Evolutionary conservation across 2,329 filamentous ascomycete species (phyloP).

Genomic region (Aureobasidium sp.): DNA sequence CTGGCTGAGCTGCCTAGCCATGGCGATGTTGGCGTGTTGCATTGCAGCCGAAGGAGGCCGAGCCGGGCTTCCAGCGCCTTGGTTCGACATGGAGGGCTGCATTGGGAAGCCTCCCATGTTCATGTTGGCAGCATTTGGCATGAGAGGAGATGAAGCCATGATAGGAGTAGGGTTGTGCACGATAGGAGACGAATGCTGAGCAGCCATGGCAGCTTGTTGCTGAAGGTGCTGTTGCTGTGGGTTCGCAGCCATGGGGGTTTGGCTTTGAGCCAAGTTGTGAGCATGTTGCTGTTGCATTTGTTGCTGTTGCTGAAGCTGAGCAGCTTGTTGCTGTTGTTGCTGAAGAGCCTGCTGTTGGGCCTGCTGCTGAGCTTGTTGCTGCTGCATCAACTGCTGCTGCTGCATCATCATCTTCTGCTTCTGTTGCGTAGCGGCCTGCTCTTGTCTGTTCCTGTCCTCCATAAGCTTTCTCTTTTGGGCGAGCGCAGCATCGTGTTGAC

Average conservation of each 20-base stretch:
- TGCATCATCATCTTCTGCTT: conserved; percentile 38
- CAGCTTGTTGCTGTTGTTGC: conserved; percentile 35
- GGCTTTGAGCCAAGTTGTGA: conserved; percentile 17
- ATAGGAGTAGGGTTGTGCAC: conserved; percentile 41
- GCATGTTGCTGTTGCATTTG: conserved; percentile 34
- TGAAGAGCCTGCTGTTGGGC: conserved; percentile 31
- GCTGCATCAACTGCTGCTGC: conserved; percentile 30
- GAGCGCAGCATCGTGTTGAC: conserved; percentile 30
- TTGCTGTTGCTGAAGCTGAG: conserved; percentile 38
- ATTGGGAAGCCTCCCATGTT: conserved; percentile 40
- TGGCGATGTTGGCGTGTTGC: conserved; percentile 27
- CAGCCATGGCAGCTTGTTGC: conserved; percentile 34
- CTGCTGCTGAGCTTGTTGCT: conserved; percentile 39
- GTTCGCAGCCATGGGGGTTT: conserved; percentile 19
- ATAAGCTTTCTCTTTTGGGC: conserved; percentile 31
- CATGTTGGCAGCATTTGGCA: conserved; percentile 24
- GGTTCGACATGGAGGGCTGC: conserved; percentile 57
- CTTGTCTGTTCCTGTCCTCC: conserved; percentile 28
- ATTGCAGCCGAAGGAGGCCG: conserved; percentile 59
- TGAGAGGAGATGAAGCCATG: conserved; percentile 38
- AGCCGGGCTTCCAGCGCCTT: conserved; percentile 58
- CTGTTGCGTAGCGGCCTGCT: conserved; percentile 34
- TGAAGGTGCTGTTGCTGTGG: conserved; percentile 34
- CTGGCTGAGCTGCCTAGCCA: conserved; percentile 34
- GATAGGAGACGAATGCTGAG: conserved; percentile 59